Evolutionary conservation across 2,329 filamentous ascomycete species (phyloP), one percentile per base, ranked within the genome.

Genomic region (Metarhizium sp.): DNA sequence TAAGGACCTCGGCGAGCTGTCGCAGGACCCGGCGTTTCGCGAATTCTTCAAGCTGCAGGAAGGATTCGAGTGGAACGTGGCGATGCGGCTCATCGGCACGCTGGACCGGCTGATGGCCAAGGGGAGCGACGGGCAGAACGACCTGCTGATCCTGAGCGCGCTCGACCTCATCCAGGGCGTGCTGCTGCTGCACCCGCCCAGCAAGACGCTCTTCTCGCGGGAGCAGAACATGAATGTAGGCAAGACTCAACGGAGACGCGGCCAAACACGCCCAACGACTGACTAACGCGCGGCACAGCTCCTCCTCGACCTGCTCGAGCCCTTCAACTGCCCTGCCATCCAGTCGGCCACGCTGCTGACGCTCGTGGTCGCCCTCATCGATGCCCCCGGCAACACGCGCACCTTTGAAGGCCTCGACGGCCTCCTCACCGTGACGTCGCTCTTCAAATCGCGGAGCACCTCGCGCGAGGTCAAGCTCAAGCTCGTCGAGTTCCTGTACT

Each of bases 21-120:
- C 82, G 52, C 82, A 86, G 60, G 94, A 97, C 70, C 90, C 88
- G 20, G 92, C 92, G 20, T 97, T 96, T 68, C 79, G 90, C 61
- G 91, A 96, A 71, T 97, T 97, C 76, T 96, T 96, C 77, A 90
- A 95, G 69, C 71, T 97, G 61, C 94, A 99, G 71, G 92, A 97
- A 67, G 90, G 92, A 2, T 99, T 99, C 68, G 90, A 97, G 74
- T 97, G 91, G 88, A 99, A 99, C 74, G 90, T 97, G 55, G 87
- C 90, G 14, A 85, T 90, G 73, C 85, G 91, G 58, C 79, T 97
- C 58, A 86, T 96, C 59, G 84, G 86, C 53, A 95, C 90, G 55
- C 82, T 97, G 47, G 91, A 96, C 70, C 81, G 90, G 56, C 80
- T 96, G 51, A 80, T 96, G 65, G 90, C 90, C 48, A 90, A 90